These are phyloP conservation scores for Tricladium varicosporioides DNA, from an alignment of 2,329 filamentous ascomycete genomes.

Conservation along the genomic window DNA sequence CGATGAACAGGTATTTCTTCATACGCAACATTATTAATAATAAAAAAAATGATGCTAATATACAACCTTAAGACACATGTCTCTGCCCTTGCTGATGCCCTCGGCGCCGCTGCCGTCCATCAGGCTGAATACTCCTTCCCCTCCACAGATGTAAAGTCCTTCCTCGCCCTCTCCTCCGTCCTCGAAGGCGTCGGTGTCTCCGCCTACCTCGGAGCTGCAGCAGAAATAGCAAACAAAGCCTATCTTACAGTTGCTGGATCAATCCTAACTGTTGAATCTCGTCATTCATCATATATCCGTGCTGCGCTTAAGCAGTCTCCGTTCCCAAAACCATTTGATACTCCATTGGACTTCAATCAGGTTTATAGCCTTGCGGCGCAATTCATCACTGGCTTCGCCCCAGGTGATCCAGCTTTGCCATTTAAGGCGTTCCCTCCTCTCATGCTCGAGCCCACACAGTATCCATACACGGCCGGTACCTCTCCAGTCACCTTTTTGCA, in stretches of 20 bases:
- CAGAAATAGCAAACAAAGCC: slow-evolving; percentile 52
- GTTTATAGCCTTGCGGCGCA: slow-evolving; percentile 63
- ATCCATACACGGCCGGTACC: slow-evolving; percentile 13
- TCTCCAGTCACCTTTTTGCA: slow-evolving; percentile 25
- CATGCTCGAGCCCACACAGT: slow-evolving; percentile 17
- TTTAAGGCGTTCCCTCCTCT: slow-evolving; percentile 59
- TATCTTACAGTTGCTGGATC: slow-evolving; percentile 61
- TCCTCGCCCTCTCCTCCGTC: slow-evolving; percentile 50
- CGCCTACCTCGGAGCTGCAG: slow-evolving; percentile 62
- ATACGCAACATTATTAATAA: background rate
- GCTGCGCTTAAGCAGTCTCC: slow-evolving; percentile 46
- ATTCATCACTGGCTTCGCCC: slow-evolving; percentile 48
- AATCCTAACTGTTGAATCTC: slow-evolving; percentile 63
- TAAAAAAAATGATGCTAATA: background rate
- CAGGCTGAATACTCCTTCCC: slow-evolving; percentile 57
- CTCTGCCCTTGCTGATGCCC: slow-evolving; percentile 42
- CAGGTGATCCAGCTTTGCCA: slow-evolving; percentile 41
- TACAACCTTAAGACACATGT: slow-evolving; percentile 45
- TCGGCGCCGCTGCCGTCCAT: slow-evolving; percentile 49
- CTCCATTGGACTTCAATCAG: slow-evolving; percentile 54
- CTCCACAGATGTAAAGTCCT: slow-evolving; percentile 44
- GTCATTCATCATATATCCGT: slow-evolving; percentile 63
- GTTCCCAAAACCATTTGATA: slow-evolving; percentile 59
- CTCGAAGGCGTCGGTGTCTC: slow-evolving; percentile 58
- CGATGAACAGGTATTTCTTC: slow-evolving; percentile 45